Evolutionary conservation across 257 asterid species (phyloP).

Genomic region (Anisodus acutangulus): DNA sequence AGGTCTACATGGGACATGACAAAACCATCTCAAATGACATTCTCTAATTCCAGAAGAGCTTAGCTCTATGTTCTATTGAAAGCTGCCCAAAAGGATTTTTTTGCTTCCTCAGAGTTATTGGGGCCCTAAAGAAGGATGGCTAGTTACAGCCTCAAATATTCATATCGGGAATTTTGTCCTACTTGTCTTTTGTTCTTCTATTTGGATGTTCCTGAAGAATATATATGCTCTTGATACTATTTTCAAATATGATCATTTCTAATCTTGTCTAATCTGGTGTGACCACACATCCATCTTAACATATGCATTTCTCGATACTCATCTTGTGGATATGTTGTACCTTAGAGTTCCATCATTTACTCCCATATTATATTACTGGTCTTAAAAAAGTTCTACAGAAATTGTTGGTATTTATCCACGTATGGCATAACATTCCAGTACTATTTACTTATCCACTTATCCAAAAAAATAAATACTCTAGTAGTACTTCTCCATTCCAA

Average conservation of each 20-base stretch:
- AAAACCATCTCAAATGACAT: not conserved
- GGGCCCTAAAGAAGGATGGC: slow-evolving; percentile 2
- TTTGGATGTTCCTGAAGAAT: not conserved
- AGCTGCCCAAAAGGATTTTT: not conserved
- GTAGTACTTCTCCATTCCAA: not conserved
- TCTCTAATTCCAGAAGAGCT: not conserved
- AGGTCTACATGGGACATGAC: not conserved
- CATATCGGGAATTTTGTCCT: not conserved
- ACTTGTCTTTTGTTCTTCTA: not conserved
- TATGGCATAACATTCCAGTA: not conserved
- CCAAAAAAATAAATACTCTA: not conserved
- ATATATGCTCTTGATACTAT: slow-evolving; percentile 1
- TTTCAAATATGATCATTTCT: not conserved
- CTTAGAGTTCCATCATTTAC: slow-evolving; percentile 7
- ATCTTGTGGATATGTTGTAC: not conserved
- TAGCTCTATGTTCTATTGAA: not conserved
- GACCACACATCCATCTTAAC: not conserved
- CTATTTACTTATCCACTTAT: not conserved
- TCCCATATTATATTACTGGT: not conserved
- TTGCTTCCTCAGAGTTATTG: not conserved
- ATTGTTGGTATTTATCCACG: not conserved
- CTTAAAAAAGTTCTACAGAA: not conserved
- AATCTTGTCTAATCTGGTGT: not conserved
- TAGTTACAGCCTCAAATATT: not conserved
- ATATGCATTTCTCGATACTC: not conserved